phyloP scores from a whole-genome alignment of 179 eudicot species.

The Patellifolia procumbens region DNA sequence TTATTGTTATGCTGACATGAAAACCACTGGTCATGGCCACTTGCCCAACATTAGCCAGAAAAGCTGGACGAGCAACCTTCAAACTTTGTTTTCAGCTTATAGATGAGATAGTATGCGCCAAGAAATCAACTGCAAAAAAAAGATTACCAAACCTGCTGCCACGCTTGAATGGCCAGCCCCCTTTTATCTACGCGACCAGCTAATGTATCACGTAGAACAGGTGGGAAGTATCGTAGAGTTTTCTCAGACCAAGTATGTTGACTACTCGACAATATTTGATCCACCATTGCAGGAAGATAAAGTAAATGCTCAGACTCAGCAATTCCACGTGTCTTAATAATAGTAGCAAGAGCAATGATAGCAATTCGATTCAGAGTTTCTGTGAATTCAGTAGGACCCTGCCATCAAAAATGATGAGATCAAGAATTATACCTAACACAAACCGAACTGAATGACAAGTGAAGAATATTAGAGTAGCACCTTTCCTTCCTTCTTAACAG shows the following conservation, averaged over 20 bases:
- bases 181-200: conserved; percentile 76
- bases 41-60: not conserved
- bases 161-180: conserved; percentile 74
- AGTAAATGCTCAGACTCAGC: conserved; percentile 87
- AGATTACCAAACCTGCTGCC: conserved; percentile 74
- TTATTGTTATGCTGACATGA: not conserved
- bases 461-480: conserved; percentile 31
- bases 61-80: not conserved
- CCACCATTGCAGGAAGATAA: conserved; percentile 87
- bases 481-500: conserved; percentile 90
- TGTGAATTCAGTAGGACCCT: conserved; percentile 96
- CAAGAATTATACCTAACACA: not conserved
- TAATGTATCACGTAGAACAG: conserved; percentile 73
- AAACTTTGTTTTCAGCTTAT: not conserved
- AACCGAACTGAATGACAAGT: not conserved
- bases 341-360: conserved; percentile 74
- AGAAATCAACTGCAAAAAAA: conserved; percentile 2
- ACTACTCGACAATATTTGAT: conserved; percentile 85
- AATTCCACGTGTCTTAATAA: conserved; percentile 93
- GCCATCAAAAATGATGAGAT: conserved; percentile 24
- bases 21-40: conserved; percentile 8
- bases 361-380: conserved; percentile 90
- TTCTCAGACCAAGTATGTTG: conserved; percentile 98
- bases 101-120: not conserved
- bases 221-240: conserved; percentile 84